phyloP scores from a whole-genome alignment of 371 early-diverging fungal species.

The Lichtheimia hyalospora region DNA sequence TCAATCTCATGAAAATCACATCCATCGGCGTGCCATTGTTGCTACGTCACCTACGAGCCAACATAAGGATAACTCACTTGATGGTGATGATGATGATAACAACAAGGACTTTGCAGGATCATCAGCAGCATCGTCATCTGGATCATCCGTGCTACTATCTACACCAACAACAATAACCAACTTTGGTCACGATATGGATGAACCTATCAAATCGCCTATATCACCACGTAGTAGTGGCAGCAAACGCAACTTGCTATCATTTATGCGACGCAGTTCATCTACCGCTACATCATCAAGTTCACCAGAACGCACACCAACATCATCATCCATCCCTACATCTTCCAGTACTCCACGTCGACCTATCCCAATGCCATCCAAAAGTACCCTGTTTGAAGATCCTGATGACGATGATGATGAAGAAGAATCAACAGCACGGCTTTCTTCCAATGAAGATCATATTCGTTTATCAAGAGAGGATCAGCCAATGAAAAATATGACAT shows the following conservation, averaged over 20 bases:
- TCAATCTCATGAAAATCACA: constrained; percentile 28
- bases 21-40: constrained; percentile 23
- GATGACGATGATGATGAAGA: constrained; percentile 21
- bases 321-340: not conserved
- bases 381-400: constrained; percentile 45
- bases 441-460: not conserved
- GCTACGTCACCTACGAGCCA: constrained; percentile 8
- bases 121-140: constrained; percentile 7
- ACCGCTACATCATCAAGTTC: not conserved
- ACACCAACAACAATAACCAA: too few relatives aligned
- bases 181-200: not conserved
- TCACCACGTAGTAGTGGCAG: constrained; percentile 12
- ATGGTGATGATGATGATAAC: not conserved
- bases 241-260: constrained; percentile 24
- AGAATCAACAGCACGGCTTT: not conserved
- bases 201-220: constrained; percentile 1
- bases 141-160: not conserved
- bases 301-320: constrained; percentile 6
- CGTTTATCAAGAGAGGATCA: not conserved
- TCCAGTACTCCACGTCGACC: constrained; percentile 5
- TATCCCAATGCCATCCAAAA: constrained; percentile 30
- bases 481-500: not conserved
- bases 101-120: not conserved
- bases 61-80: not conserved
- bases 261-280: constrained; percentile 25